A percentile compares a stretch with the other conserved stretches of the same genome.
These are phyloP conservation scores for Oleoguttula mirabilis DNA, from an alignment of 495 filamentous ascomycete genomes.

Conservation along the genomic window DNA sequence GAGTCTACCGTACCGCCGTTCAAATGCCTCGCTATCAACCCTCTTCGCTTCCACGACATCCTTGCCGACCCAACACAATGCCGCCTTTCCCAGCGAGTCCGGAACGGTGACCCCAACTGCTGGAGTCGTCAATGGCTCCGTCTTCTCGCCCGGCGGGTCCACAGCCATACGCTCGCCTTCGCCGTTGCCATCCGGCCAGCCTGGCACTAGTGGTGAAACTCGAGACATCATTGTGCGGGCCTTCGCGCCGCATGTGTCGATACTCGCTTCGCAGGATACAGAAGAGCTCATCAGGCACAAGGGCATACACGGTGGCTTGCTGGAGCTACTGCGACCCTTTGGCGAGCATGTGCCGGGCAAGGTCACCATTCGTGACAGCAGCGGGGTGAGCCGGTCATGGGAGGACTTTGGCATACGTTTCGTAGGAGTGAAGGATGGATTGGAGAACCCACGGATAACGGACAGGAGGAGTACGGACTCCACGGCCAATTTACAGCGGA, in stretches of 20 bases:
- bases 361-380: constrained; percentile 79
- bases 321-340: constrained; percentile 77
- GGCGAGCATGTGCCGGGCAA: constrained; percentile 83
- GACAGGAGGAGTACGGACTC: constrained; percentile 28
- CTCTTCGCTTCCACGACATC: constrained; percentile 33
- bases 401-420: constrained; percentile 89
- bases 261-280: constrained; percentile 73
- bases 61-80: constrained; percentile 19
- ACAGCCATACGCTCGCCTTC: constrained; percentile 13
- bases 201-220: constrained; percentile 41
- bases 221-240: constrained; percentile 65
- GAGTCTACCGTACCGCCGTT: constrained; percentile 29
- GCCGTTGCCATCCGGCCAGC: constrained; percentile 6
- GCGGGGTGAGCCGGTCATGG: constrained; percentile 66
- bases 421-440: constrained; percentile 49
- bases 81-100: constrained; percentile 20
- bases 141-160: constrained; percentile 27
- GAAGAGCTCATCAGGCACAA: constrained; percentile 71
- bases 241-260: constrained; percentile 76
- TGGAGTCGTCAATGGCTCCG: constrained; percentile 23
- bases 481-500: constrained; percentile 18
- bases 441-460: constrained; percentile 39
- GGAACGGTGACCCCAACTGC: constrained; percentile 27
- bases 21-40: constrained; percentile 32
- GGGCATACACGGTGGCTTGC: constrained; percentile 69